Evolutionary conservation across 768 basidiomycete genomes (phyloP), one percentile per base, ranked within the genome.

Genomic region (Lyophyllum decastes): DNA sequence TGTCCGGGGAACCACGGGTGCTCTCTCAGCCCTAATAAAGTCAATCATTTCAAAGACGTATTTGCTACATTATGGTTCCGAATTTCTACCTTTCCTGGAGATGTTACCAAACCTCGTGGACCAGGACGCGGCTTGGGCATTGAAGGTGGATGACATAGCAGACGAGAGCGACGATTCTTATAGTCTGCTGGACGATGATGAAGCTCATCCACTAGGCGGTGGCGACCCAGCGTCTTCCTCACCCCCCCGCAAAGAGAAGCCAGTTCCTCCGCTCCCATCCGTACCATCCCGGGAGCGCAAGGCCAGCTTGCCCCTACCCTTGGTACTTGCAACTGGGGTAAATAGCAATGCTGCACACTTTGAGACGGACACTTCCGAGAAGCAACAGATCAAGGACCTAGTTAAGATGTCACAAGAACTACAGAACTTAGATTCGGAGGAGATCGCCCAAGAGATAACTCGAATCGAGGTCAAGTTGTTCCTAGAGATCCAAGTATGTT

Each of bases 401-500:
- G 73, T 78, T 35, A 83, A 73, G 60, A 71, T 87, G 45, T 82
- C 88, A 9, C 72, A 82, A 53, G 85, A 85, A 52, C 70, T 93
- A 6, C 74, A 82, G 60, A 70, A 69, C 21, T 71, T 79, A 16
- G 87, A 89, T 59, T 76, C 88, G 5, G 78, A 78, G 21, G 84
- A 87, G 22, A 84, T 96, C 59, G 94, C 94, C 0, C 83, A 91
- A 62, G 92, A 95, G 73, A 91, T 97, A 62, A 95, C 93, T 38
- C 81, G 87, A 49, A 71, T 89, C 41, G 87, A 89, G 66, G 84
- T 82, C 60, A 79, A 77, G 55, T 70, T 87, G 34, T 95, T 96
- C 69, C 67, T 89, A 61, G 76, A 78, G 49, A 95, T 97, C 54
- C 79, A 90, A 79, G 94, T 95, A 58, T 60, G 81, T 59, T 26